Conservation (phyloP, 768 basidiomycete species). For the Suillus placidus region DNA sequence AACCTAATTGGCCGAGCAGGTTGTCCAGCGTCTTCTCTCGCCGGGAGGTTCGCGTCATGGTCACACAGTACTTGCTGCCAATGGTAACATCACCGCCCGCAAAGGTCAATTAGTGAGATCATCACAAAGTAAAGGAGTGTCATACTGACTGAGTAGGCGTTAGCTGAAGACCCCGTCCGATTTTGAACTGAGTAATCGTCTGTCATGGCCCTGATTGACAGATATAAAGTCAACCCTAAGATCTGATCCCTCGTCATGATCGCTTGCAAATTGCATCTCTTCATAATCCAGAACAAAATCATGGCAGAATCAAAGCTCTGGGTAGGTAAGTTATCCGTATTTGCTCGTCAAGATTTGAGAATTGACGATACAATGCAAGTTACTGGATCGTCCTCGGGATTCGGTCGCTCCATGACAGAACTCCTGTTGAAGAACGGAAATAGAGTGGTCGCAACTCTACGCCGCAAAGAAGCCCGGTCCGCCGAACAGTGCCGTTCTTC, state of each 20-base stretch:
- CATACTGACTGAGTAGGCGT: not conserved
- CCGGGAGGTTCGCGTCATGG: too few relatives aligned
- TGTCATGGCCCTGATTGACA: not conserved
- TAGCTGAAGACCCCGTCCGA: not conserved
- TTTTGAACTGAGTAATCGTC: not conserved
- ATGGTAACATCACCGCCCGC: not conserved
- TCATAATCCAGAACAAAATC: not conserved
- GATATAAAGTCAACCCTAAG: not conserved
- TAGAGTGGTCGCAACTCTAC: conserved; percentile 42
- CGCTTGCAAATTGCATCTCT: not conserved
- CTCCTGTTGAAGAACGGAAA: conserved; percentile 36
- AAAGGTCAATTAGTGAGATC: not conserved
- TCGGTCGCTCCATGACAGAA: conserved; percentile 36
- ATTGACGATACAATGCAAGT: conserved; percentile 24
- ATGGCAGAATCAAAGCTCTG: conserved; percentile 21
- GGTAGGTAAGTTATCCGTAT: conserved; percentile 15
- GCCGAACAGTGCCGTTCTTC: conserved; percentile 15
- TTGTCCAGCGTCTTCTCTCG: not conserved
- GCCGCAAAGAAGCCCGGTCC: conserved; percentile 28
- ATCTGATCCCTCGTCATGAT: not conserved
- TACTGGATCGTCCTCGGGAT: conserved; percentile 39
- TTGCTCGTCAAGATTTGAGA: not conserved
- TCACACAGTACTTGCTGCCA: too few relatives aligned
- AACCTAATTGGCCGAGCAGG: not conserved
- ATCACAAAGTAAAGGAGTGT: not conserved